Conservation (phyloP, 176 grass and related monocot species). For the Phoenix dactylifera region DNA sequence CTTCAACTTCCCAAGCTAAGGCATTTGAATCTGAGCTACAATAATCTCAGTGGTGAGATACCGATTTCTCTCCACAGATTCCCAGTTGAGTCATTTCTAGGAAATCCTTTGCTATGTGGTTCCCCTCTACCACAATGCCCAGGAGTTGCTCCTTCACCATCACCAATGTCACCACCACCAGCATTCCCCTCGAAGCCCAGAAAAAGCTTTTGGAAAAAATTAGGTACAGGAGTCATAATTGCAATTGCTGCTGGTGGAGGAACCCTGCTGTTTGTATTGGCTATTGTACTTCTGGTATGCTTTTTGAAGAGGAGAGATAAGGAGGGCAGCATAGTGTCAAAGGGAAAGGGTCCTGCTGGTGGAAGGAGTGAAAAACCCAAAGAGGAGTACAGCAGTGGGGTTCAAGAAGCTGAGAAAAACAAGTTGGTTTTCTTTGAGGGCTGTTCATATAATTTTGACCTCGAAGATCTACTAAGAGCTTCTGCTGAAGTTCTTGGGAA, state of each 20-base stretch:
- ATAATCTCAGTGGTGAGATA: slow-evolving; percentile 85
- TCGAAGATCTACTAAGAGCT: slow-evolving; percentile 92
- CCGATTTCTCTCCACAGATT: slow-evolving; percentile 69
- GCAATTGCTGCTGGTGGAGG: slow-evolving; percentile 50
- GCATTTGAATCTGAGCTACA: slow-evolving; percentile 91
- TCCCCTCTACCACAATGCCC: slow-evolving; percentile 48
- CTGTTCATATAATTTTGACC: slow-evolving; percentile 88
- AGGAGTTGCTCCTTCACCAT: slow-evolving; percentile 49
- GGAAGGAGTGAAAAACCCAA: slow-evolving; percentile 69
- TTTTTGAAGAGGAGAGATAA: slow-evolving; percentile 50
- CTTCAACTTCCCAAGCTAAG: slow-evolving; percentile 68
- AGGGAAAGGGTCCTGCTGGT: slow-evolving; percentile 57
- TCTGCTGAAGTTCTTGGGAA: slow-evolving; percentile 95
- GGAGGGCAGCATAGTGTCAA: slow-evolving; percentile 38
- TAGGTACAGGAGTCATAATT: slow-evolving; percentile 52
- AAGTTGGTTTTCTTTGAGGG: slow-evolving; percentile 87
- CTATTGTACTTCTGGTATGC: slow-evolving; percentile 50
- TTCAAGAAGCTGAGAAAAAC: slow-evolving; percentile 89
- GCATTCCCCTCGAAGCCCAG: slow-evolving; percentile 22
- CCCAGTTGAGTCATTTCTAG: slow-evolving; percentile 58
- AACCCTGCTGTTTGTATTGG: slow-evolving; percentile 52
- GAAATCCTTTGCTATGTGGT: slow-evolving; percentile 79
- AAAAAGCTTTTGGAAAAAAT: slow-evolving; percentile 63
- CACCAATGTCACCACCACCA: slow-evolving; percentile 35
- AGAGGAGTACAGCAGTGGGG: slow-evolving; percentile 83